phyloP scores from a whole-genome alignment of 2,329 filamentous ascomycete species.

The Fusarium sp. region DNA sequence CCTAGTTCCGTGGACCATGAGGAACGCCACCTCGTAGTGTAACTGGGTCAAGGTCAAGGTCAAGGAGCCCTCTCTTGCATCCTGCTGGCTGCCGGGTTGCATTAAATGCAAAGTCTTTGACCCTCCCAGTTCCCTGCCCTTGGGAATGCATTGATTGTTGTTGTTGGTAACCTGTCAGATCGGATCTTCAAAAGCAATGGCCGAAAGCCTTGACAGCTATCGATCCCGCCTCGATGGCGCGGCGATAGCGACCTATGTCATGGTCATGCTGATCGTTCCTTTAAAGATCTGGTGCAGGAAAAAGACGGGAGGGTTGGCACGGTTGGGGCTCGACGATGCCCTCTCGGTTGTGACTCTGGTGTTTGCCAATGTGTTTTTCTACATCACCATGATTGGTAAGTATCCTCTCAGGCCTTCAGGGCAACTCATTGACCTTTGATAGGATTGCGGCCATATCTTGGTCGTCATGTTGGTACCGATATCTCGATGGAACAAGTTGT shows the following conservation, averaged over 20 bases:
- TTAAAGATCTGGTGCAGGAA: conserved; percentile 5
- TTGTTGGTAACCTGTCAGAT: neutral
- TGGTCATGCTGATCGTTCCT: conserved; percentile 1
- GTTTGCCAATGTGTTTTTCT: conserved; percentile 5
- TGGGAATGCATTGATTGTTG: neutral
- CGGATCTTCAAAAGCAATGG: neutral
- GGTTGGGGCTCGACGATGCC: neutral
- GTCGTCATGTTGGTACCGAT: neutral
- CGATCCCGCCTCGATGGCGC: neutral
- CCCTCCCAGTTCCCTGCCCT: neutral
- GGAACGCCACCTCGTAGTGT: neutral
- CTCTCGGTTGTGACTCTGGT: neutral
- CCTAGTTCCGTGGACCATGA: neutral
- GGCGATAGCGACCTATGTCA: neutral
- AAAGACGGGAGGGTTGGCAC: neutral
- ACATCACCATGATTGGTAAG: neutral
- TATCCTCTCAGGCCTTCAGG: neutral
- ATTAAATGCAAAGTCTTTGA: neutral
- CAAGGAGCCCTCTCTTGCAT: neutral
- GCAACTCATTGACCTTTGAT: neutral
- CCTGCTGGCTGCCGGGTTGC: neutral
- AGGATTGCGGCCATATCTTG: neutral
- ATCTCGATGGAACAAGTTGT: neutral
- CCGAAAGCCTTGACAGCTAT: neutral
- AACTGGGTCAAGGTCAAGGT: neutral